phyloP scores from a whole-genome alignment of 148 eudicot genomes.

The Rhododendron ferrugineum region DNA sequence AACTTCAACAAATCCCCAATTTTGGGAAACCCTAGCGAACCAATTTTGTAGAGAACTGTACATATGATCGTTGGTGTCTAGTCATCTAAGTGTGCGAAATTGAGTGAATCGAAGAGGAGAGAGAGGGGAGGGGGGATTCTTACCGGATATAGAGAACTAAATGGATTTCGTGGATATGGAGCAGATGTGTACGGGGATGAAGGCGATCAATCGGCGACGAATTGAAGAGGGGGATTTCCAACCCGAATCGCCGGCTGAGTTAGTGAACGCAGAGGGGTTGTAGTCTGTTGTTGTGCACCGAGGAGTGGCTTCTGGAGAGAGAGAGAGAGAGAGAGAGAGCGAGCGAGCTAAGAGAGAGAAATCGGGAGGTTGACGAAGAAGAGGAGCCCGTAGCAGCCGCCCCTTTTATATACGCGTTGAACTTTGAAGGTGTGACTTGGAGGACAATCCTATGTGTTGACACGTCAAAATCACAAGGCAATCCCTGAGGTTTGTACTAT shows the following conservation, averaged over 20 bases:
- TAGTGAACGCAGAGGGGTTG: not conserved
- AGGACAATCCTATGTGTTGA: not conserved
- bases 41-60: not conserved
- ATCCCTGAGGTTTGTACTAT: not conserved
- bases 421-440: not conserved
- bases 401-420: not conserved
- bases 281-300: not conserved
- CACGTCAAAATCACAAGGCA: not conserved
- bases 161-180: not conserved
- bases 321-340: not conserved
- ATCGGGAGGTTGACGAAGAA: not conserved
- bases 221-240: not conserved
- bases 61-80: not conserved
- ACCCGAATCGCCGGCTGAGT: not conserved
- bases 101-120: not conserved
- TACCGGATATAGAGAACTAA: slow-evolving; percentile 24
- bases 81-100: not conserved
- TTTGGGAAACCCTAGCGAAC: not conserved
- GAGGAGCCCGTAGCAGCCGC: not conserved
- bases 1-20: not conserved
- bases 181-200: not conserved
- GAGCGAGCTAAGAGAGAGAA: not conserved
- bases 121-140: slow-evolving; percentile 11
- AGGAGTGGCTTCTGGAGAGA: not conserved
- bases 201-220: not conserved